phyloP scores from a whole-genome alignment of 139 green algal genomes.

The Diplosphaera chodatii region DNA sequence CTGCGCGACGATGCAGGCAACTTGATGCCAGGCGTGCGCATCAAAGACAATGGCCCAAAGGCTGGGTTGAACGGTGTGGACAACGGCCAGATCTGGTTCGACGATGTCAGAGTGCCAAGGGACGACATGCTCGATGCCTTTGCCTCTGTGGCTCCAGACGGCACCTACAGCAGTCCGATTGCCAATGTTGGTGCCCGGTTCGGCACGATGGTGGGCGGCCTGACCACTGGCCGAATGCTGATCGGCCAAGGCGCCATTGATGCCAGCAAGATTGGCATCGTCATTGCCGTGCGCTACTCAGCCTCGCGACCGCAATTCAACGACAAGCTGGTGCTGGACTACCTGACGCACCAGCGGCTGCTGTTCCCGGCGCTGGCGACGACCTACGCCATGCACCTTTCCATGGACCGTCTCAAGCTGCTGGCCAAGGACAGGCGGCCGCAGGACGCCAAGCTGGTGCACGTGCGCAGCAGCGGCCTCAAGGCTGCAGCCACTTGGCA shows the following conservation, averaged over 20 bases:
- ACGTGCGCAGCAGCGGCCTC: slow-evolving; percentile 70
- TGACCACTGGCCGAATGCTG: slow-evolving; percentile 73
- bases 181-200: slow-evolving; percentile 62
- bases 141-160: slow-evolving; percentile 43
- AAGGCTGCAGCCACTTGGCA: slow-evolving; percentile 85
- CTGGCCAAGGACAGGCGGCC: slow-evolving; percentile 24
- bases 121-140: slow-evolving; percentile 63
- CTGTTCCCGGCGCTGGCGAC: slow-evolving; percentile 72
- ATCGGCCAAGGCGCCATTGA: slow-evolving; percentile 76
- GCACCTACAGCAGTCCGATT: slow-evolving; percentile 61
- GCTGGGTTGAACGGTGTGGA: slow-evolving; percentile 72
- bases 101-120: slow-evolving; percentile 62
- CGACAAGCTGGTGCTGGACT: slow-evolving; percentile 67
- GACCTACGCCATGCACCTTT: slow-evolving; percentile 77
- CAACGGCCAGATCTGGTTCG: slow-evolving; percentile 77
- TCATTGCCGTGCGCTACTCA: slow-evolving; percentile 77
- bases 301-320: slow-evolving; percentile 60
- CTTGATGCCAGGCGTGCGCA: slow-evolving; percentile 56
- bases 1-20: slow-evolving; percentile 65
- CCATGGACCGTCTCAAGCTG: slow-evolving; percentile 56
- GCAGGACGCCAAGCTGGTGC: slow-evolving; percentile 64
- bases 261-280: slow-evolving; percentile 68
- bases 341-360: slow-evolving; percentile 81
- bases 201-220: slow-evolving; percentile 72
- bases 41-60: slow-evolving; percentile 65